These are phyloP conservation scores for Musa balbisiana DNA, from an alignment of 202 grass and related monocot species.

Conservation along the genomic window DNA sequence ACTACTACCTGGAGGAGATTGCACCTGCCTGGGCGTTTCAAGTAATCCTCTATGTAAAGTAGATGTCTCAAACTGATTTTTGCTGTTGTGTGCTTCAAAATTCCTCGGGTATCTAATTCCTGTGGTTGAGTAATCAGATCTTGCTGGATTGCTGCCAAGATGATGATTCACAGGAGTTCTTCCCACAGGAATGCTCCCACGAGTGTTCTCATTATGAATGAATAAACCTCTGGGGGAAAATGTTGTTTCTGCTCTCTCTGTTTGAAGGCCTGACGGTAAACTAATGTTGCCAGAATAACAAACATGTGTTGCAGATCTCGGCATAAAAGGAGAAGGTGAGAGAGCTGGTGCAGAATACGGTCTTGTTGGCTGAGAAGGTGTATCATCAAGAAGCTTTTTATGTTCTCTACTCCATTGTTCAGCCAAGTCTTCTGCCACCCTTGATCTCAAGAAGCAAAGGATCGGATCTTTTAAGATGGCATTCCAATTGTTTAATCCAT, in stretches of 20 bases:
- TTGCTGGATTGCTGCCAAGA: background rate
- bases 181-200: background rate
- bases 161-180: background rate
- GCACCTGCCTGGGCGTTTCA: background rate
- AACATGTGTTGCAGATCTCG: background rate
- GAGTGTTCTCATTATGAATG: background rate
- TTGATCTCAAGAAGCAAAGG: slow-evolving; percentile 49
- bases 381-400: slow-evolving; percentile 42
- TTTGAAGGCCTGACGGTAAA: slow-evolving; percentile 31
- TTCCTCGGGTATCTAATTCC: too few species aligned
- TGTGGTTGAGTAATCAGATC: background rate
- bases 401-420: slow-evolving; percentile 69
- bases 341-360: slow-evolving; percentile 17
- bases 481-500: slow-evolving; percentile 69
- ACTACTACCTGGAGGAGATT: background rate
- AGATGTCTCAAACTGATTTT: too few species aligned
- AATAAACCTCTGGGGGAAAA: background rate
- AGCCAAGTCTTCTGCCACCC: slow-evolving; percentile 56
- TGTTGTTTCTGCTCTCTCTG: background rate
- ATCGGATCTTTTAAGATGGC: slow-evolving; percentile 55
- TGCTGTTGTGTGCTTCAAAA: too few species aligned
- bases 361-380: too few species aligned
- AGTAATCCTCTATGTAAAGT: background rate
- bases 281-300: slow-evolving; percentile 30
- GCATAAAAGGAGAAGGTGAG: slow-evolving; percentile 6